These are phyloP conservation scores for Stephania yunnanensis DNA, from an alignment of 164 flowering plant genomes.

Conservation along the genomic window DNA sequence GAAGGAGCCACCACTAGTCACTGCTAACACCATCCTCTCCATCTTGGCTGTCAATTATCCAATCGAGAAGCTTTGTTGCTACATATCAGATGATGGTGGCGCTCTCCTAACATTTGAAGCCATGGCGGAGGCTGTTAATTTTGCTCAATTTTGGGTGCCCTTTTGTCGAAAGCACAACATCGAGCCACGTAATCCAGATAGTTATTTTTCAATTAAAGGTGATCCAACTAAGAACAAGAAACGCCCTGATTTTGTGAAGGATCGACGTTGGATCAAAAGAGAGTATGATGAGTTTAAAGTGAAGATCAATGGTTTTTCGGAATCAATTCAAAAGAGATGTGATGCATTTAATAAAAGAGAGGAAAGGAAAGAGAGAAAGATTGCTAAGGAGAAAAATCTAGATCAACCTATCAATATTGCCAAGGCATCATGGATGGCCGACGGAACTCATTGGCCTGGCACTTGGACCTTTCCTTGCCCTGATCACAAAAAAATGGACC, in stretches of 20 bases:
- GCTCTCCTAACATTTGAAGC: slow-evolving; percentile 89
- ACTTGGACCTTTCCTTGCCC: slow-evolving; percentile 55
- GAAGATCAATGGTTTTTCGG: slow-evolving; percentile 60
- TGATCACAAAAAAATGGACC: slow-evolving; percentile 74
- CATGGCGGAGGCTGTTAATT: slow-evolving; percentile 84
- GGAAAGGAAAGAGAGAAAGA: slow-evolving; percentile 55
- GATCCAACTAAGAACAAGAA: slow-evolving; percentile 75
- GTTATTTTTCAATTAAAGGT: slow-evolving; percentile 52
- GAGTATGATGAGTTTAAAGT: slow-evolving; percentile 88
- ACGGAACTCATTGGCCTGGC: slow-evolving; percentile 91
- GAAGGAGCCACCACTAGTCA: slow-evolving; percentile 87
- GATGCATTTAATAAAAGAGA: slow-evolving; percentile 68
- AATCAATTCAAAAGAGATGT: slow-evolving; percentile 63
- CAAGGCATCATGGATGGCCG: slow-evolving; percentile 93
- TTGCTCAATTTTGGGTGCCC: slow-evolving; percentile 77
- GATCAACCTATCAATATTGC: slow-evolving; percentile 40
- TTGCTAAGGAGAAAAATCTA: slow-evolving; percentile 24
- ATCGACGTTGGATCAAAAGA: slow-evolving; percentile 61
- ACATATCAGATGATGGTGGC: slow-evolving; percentile 95
- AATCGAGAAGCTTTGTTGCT: slow-evolving; percentile 81
- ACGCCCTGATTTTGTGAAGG: slow-evolving; percentile 62
- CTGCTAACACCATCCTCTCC: slow-evolving; percentile 85
- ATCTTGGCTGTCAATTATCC: slow-evolving; percentile 90
- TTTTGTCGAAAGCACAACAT: slow-evolving; percentile 76
- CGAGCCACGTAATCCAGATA: slow-evolving; percentile 77